Percentiles rank a stretch among this genome's conserved stretches.
phyloP scores from a whole-genome alignment of 345 rosid genomes.

The Viola odorata region DNA sequence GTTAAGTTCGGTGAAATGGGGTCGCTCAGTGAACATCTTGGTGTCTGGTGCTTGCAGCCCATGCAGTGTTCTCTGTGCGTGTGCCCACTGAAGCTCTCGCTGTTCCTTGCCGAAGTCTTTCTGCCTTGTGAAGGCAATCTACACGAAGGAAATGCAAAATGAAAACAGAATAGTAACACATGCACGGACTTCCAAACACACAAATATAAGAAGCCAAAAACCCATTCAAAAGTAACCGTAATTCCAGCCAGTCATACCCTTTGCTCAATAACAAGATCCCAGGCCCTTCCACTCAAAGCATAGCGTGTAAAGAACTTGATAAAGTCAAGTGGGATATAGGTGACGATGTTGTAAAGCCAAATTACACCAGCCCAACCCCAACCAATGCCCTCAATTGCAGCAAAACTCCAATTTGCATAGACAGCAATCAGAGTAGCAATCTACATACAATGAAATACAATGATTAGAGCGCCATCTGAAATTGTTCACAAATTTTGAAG shows the following conservation, averaged over 20 bases:
- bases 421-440: slow-evolving; percentile 95
- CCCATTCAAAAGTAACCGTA: background rate
- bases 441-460: slow-evolving; percentile 35
- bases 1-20: slow-evolving; percentile 82
- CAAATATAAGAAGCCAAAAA: background rate
- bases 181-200: background rate
- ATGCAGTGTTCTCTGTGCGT: slow-evolving; percentile 94
- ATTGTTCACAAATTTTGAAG: background rate
- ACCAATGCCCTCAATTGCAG: slow-evolving; percentile 95
- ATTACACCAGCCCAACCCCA: slow-evolving; percentile 99
- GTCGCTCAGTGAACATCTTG: slow-evolving; percentile 80
- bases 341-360: slow-evolving; percentile 87
- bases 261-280: slow-evolving; percentile 99
- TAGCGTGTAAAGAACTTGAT: slow-evolving; percentile 90
- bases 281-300: slow-evolving; percentile 91
- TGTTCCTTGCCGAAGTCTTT: slow-evolving; percentile 97
- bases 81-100: slow-evolving; percentile 99
- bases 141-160: slow-evolving; percentile 17
- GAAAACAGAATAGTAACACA: background rate
- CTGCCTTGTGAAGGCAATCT: slow-evolving; percentile 97
- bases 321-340: slow-evolving; percentile 85
- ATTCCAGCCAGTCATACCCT: slow-evolving; percentile 54
- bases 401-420: slow-evolving; percentile 89
- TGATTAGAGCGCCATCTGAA: slow-evolving; percentile 4
- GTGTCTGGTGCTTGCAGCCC: slow-evolving; percentile 92